Percentiles rank a stretch among this genome's conserved stretches.
Conservation (phyloP, 495 filamentous ascomycete genomes). For the Elasticomyces elasticus region DNA sequence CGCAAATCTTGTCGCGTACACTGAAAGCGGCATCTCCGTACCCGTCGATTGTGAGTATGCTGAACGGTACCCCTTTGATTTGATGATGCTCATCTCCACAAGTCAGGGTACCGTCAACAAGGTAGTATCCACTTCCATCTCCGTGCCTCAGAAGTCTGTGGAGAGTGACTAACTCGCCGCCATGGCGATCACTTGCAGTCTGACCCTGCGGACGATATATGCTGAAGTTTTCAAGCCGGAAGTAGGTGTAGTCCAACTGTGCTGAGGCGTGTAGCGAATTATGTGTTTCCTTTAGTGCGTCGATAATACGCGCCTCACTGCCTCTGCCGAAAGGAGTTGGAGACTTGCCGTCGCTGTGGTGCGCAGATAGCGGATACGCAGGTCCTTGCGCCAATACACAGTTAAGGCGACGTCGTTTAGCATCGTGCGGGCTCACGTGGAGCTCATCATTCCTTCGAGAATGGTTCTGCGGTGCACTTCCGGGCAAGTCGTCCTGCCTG, state of each 20-base stretch:
- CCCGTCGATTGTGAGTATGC: conserved; percentile 51
- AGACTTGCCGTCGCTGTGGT: too few relatives aligned
- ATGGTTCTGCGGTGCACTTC: too few relatives aligned
- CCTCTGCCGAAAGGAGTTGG: too few relatives aligned
- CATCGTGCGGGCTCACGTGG: too few relatives aligned
- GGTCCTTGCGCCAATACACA: too few relatives aligned
- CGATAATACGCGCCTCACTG: too few relatives aligned
- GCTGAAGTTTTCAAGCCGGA: conserved; percentile 23
- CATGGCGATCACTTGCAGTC: not conserved
- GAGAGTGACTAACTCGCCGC: conserved; percentile 18
- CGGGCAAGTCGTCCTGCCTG: too few relatives aligned
- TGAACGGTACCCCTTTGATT: conserved; percentile 46
- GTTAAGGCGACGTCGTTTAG: too few relatives aligned
- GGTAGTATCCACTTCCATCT: conserved; percentile 5
- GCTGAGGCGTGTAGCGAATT: too few relatives aligned
- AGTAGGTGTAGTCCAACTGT: conserved; percentile 13
- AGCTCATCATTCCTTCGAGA: too few relatives aligned
- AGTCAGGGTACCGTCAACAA: conserved; percentile 51
- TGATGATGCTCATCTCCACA: conserved; percentile 36
- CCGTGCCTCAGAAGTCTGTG: conserved; percentile 16
- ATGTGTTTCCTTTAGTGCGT: too few relatives aligned
- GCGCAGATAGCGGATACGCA: too few relatives aligned
- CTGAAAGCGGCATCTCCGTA: conserved; percentile 42
- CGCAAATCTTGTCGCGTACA: conserved; percentile 48
- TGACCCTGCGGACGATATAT: conserved; percentile 13